Evolutionary conservation across 2,329 filamentous ascomycete genomes (phyloP), one percentile per base, ranked within the genome.

Genomic region (Epichloe sp.): DNA sequence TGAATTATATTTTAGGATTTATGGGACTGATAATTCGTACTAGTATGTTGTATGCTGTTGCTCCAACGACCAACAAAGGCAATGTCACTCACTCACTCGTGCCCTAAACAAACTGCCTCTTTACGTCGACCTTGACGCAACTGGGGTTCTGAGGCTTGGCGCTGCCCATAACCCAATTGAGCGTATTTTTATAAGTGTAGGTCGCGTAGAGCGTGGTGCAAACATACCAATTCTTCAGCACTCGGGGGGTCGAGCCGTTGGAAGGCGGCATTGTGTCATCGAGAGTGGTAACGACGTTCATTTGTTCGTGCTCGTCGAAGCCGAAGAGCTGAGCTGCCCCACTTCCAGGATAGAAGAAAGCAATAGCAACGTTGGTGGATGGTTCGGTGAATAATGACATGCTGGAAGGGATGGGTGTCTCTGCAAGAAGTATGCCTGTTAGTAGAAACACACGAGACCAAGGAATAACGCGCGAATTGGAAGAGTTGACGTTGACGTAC

Each of bases 101-200:
- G 8, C 10, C 5, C 11, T 54, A 52, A 1, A 54, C 44, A 48
- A 56, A 58, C 44, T 53, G 40, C 31, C 58, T 52, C 49, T 47
- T 43, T 5, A 60, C 58, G 34, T 56, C 47, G 36, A 60, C 53
- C 51, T 56, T 57, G 51, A 55, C 46, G 54, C 58, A 60, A 49
- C 49, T 58, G 3, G 56, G 56, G 50, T 60, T 60, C 53, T 60
- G 57, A 10, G 58, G 58, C 48, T 51, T 51, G 11, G 4, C 42
- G 11, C 12, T 48, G 21, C 47, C 52, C 19, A 56, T 19, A 8
- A 55, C 50, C 57, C 58, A 60, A 43, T 19, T 48, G 10, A 60
- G 48, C 19, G 53, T 23, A 5, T 23, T 5, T 1, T 23, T 1
- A 23, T 23, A 23, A 5, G 21, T 23, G 21, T 23, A 23, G 5